Base-by-base conservation (phyloP, 2,329 filamentous ascomycete genomes). In the Clonostachys chloroleuca region DNA sequence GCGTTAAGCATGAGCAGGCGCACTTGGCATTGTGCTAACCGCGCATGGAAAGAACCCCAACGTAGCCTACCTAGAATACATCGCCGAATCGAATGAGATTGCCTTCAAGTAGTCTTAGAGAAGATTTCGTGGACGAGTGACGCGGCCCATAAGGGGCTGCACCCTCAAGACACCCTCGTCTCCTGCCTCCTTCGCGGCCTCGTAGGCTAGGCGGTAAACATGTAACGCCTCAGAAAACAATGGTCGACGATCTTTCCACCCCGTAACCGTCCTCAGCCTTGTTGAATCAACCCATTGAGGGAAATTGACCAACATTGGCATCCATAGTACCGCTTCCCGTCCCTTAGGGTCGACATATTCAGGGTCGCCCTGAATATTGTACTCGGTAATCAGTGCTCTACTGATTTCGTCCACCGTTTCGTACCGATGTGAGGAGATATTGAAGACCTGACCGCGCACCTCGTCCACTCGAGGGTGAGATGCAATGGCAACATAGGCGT, bases 401-500 rank as follows among this genome's bases (percentile, higher is more conserved):
- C 60, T 57, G 6, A 78, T 55, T 40, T 73, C 63, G 0, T 55
- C 53, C 0, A 70, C 52, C 0, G 70, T 76, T 56, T 77, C 73
- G 52, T 74, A 77, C 6, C 59, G 52, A 17, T 59, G 49, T 0
- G 61, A 62, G 3, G 73, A 76, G 35, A 77, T 67, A 51, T 77
- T 77, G 51, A 72, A 77, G 6, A 56, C 63, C 46, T 74, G 60
- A 0, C 68, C 69, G 5, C 52, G 54, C 1, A 76, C 59, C 36
- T 39, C 36, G 14, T n/a, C 17, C 36, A 18, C 6, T 8, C 36
- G 36, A 39, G 36, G 36, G 36, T 39, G 36, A 1, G 54, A 55
- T 0, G 71, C 73, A 5, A 77, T 58, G 2, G 69, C 62, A 4
- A 75, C 57, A 48, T 77, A 78, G 0, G 71, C 73, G 13, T 72